Base-by-base conservation (phyloP, 2,329 filamentous ascomycete genomes). In the Colletotrichum sp. region DNA sequence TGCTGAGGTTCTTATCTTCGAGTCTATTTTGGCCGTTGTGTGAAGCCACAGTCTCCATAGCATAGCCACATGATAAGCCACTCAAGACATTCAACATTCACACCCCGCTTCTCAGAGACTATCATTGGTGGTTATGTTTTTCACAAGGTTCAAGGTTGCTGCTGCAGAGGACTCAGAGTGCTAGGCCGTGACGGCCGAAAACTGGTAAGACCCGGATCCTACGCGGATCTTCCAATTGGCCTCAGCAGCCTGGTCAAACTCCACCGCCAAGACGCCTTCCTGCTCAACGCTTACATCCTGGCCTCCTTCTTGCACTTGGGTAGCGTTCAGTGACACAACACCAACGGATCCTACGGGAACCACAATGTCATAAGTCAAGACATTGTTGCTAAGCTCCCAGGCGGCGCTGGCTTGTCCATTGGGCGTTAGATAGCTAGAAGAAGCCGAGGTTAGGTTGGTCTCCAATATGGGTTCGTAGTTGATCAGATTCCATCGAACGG, bases 371-470 rank as follows among this genome's bases (percentile, higher is more conserved):
- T 60, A 60, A 18, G 15, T 60, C 8, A 60, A 18, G 5, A 32
- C 28, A 3, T 32, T 7, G 0, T 30, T 1, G 9, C 18, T 12
- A 1, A 18, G 15, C 3, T 32, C 3, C 26, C 57, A 60, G 3
- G 15, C 12, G 10, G 57, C 57, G 16, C 24, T 3, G 6, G 57
- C 28, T 12, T n/a, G 16, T 7, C 57, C 57, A 10, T 3, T 22
- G 3, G 57, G 57, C 5, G 57, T 32, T 2, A 60, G 10, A 1
- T 30, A 18, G 2, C 60, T 72, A 8, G 77, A 68, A 22, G 52
- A 60, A 12, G 77, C 75, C 26, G 72, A 77, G 3, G 36, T 69
- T 30, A 78, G 34, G 32, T 77, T 67, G 18, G 72, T 72, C 2
- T 67, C 70, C 7, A 78, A n/a, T 16, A 68, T 55, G 3, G 72